phyloP scores from a whole-genome alignment of 345 rosid species.

The Eucalyptus camaldulensis region DNA sequence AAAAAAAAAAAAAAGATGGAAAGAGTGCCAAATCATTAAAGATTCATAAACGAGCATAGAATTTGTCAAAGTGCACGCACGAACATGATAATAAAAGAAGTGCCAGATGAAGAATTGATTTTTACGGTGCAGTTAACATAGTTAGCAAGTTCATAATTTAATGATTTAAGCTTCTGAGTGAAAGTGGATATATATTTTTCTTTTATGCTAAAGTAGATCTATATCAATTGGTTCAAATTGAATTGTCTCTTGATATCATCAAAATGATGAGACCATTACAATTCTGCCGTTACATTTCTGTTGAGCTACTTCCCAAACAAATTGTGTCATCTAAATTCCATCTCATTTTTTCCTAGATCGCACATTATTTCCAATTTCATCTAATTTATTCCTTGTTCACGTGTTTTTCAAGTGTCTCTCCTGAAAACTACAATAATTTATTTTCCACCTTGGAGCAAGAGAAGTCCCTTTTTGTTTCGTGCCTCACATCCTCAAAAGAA shows the following conservation, averaged over 20 bases:
- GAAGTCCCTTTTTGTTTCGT: too few species aligned
- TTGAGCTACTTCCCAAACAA: not conserved
- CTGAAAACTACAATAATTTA: too few species aligned
- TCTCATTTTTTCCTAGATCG: not conserved
- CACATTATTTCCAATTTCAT: not conserved
- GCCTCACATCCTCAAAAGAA: not conserved
- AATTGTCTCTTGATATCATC: not conserved
- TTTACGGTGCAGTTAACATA: too few species aligned
- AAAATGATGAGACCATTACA: not conserved
- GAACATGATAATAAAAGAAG: too few species aligned
- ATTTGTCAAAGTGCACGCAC: too few species aligned
- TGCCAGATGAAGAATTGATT: too few species aligned
- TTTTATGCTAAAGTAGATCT: not conserved
- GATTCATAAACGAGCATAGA: too few species aligned
- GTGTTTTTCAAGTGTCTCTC: not conserved
- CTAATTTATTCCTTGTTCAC: too few species aligned
- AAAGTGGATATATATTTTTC: not conserved
- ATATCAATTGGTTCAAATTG: not conserved
- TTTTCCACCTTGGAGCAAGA: too few species aligned
- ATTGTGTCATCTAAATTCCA: not conserved
- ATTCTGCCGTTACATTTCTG: not conserved
- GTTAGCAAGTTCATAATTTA: not conserved
- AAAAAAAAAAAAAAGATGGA: too few species aligned
- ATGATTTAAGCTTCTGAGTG: not conserved
- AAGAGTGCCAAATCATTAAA: too few species aligned